Evolutionary conservation across 2,329 filamentous ascomycete species (phyloP).

Genomic region (Aspergillus pseudotamarii): DNA sequence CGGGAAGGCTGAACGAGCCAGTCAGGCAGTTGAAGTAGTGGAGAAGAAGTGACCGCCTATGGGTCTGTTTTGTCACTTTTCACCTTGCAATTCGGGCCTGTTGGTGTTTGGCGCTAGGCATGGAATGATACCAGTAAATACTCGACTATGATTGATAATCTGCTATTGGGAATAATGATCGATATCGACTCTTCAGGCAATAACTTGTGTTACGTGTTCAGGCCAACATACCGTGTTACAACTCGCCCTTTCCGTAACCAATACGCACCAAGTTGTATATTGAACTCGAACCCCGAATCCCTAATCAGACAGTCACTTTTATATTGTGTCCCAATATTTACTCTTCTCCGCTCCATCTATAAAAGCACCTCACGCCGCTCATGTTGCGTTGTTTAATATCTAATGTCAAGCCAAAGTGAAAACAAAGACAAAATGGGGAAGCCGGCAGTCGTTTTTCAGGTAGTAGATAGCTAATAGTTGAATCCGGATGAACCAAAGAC

Average conservation of each 20-base stretch:
- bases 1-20: slow-evolving; percentile 50
- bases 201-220: not conserved
- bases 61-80: slow-evolving; percentile 10
- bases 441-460: slow-evolving; percentile 1
- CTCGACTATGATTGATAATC: not conserved
- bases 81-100: slow-evolving; percentile 15
- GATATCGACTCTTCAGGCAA: not conserved
- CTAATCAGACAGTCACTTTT: slow-evolving; percentile 9
- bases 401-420: slow-evolving; percentile 15
- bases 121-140: slow-evolving; percentile 13
- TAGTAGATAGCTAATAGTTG: slow-evolving; percentile 4
- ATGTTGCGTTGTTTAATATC: slow-evolving; percentile 19
- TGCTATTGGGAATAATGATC: slow-evolving; percentile 1
- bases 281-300: not conserved
- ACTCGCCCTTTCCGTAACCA: not conserved
- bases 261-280: not conserved
- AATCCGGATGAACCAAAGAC: not conserved
- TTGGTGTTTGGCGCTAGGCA: slow-evolving; percentile 15
- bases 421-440: slow-evolving; percentile 1
- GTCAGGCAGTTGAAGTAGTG: slow-evolving; percentile 49
- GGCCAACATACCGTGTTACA: not conserved
- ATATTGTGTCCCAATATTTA: slow-evolving; percentile 12
- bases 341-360: slow-evolving; percentile 17
- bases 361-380: slow-evolving; percentile 21
- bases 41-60: slow-evolving; percentile 42